A percentile compares a stretch with the other conserved stretches of the same genome.
Evolutionary conservation across 2,329 filamentous ascomycete species (phyloP).

Genomic region (Furcasterigmium furcatum): DNA sequence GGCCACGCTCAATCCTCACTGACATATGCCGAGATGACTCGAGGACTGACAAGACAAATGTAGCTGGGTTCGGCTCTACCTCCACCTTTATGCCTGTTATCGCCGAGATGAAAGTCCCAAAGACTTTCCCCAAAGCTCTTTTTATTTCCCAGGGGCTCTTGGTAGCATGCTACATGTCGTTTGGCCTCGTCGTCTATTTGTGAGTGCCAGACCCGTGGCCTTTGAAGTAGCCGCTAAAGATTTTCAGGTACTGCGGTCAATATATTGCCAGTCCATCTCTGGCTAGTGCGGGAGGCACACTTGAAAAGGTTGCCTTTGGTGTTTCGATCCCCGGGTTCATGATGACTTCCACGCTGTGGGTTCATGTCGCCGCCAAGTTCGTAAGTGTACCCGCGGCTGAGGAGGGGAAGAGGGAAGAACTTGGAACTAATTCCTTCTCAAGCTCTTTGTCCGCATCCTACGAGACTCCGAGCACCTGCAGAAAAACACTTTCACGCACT

Average conservation of each 20-base stretch:
- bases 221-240: not conserved
- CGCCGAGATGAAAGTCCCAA: slow-evolving; percentile 16
- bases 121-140: slow-evolving; percentile 11
- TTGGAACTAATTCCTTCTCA: not conserved
- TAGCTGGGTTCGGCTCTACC: slow-evolving; percentile 15
- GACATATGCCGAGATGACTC: too few relatives aligned
- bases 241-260: slow-evolving; percentile 39
- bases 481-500: slow-evolving; percentile 25
- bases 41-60: not conserved
- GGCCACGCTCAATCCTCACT: too few relatives aligned
- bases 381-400: slow-evolving; percentile 8
- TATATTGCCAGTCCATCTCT: slow-evolving; percentile 61
- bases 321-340: slow-evolving; percentile 15
- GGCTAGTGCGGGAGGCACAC: slow-evolving; percentile 27
- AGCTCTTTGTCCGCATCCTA: slow-evolving; percentile 30
- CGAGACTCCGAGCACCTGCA: slow-evolving; percentile 29
- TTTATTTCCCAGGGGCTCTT: slow-evolving; percentile 13
- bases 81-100: slow-evolving; percentile 19
- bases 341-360: slow-evolving; percentile 14
- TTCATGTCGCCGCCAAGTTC: slow-evolving; percentile 16
- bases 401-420: too few relatives aligned
- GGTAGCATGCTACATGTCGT: slow-evolving; percentile 10
- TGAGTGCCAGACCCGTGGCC: slow-evolving; percentile 7
- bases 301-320: slow-evolving; percentile 18
- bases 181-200: slow-evolving; percentile 15